Conservation (phyloP, 257 asterid species). For the Gynochthodes officinalis region DNA sequence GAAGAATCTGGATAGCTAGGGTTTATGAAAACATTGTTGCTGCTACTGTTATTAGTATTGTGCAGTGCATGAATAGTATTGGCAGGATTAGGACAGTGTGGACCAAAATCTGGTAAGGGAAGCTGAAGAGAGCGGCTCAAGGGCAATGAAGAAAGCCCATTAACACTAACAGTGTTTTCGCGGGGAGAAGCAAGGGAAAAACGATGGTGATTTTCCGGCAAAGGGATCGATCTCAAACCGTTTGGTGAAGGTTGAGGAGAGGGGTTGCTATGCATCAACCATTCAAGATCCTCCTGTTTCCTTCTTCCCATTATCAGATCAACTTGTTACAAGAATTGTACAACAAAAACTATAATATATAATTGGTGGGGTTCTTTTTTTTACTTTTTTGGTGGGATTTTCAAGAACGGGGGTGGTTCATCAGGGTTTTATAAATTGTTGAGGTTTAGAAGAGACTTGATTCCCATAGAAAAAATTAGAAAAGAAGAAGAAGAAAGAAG, state of each 20-base stretch:
- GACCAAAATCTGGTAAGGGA: not conserved
- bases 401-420: not conserved
- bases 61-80: not conserved
- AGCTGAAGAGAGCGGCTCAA: not conserved
- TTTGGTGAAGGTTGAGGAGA: not conserved
- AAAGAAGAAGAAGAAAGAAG: too few relatives aligned
- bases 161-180: not conserved
- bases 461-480: not conserved
- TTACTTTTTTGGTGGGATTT: too few relatives aligned
- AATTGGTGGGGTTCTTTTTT: not conserved
- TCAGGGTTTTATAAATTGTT: not conserved
- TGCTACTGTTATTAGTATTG: not conserved
- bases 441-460: not conserved
- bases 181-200: not conserved
- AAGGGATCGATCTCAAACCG: not conserved
- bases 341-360: not conserved
- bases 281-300: not conserved
- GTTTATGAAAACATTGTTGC: not conserved
- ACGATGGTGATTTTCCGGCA: not conserved
- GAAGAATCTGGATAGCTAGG: conserved; percentile 8
- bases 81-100: not conserved
- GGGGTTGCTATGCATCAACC: not conserved
- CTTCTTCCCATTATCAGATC: conserved; percentile 7
- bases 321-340: not conserved
- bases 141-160: not conserved